Conservation (phyloP, 2,329 filamentous ascomycete species). For the Nakataea oryzae region DNA sequence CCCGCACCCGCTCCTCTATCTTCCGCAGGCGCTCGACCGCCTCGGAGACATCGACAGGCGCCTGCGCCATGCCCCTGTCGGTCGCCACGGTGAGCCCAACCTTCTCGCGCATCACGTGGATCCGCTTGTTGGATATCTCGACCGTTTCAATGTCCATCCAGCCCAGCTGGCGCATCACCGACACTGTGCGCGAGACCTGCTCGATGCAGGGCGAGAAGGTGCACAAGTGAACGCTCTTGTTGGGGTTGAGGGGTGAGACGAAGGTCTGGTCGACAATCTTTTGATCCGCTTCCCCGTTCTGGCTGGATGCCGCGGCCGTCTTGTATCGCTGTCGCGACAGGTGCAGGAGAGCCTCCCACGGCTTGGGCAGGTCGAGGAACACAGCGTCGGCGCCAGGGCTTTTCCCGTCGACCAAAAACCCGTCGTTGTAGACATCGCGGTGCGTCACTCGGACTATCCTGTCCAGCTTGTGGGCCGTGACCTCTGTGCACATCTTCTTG, state of each 20-base stretch:
- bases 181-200: conserved; percentile 81
- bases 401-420: conserved; percentile 52
- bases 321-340: conserved; percentile 46
- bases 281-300: neutral
- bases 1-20: conserved; percentile 59
- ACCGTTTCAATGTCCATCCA: conserved; percentile 95
- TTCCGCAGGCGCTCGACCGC: conserved; percentile 63
- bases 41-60: conserved; percentile 67
- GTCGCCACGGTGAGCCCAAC: conserved; percentile 55
- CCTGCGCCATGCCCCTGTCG: conserved; percentile 62
- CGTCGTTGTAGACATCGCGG: conserved; percentile 67
- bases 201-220: conserved; percentile 97
- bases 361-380: conserved; percentile 72
- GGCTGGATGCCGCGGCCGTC: conserved; percentile 5
- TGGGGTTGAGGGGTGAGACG: conserved; percentile 58
- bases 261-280: conserved; percentile 23
- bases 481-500: conserved; percentile 57
- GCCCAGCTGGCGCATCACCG: conserved; percentile 65
- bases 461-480: conserved; percentile 56
- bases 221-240: conserved; percentile 68
- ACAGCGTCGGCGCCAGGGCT: conserved; percentile 59
- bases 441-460: conserved; percentile 62
- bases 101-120: conserved; percentile 75
- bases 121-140: conserved; percentile 68
- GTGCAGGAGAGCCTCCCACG: conserved; percentile 70